These are phyloP conservation scores for Phoenix dactylifera DNA, from an alignment of 176 grass and related monocot genomes.

Conservation along the genomic window DNA sequence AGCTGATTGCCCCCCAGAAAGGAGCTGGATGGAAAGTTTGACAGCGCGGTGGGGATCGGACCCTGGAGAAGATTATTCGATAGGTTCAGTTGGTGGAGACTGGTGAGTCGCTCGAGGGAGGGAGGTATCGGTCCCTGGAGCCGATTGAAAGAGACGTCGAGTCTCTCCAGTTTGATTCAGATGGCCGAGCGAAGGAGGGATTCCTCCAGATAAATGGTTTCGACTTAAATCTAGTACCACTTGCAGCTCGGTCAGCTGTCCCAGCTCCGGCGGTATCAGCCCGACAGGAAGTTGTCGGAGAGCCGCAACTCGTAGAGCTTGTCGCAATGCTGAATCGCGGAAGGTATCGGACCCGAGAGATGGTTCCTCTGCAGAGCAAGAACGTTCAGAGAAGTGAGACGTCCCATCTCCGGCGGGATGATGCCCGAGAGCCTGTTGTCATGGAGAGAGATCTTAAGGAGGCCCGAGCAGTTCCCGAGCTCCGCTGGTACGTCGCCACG, in stretches of 20 bases:
- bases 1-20: conserved; percentile 45
- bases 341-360: conserved; percentile 53
- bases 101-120: conserved; percentile 62
- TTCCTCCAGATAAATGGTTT: conserved; percentile 58
- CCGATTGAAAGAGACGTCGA: conserved; percentile 78
- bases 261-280: conserved; percentile 59
- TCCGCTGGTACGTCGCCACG: conserved; percentile 44
- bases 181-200: conserved; percentile 47
- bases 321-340: conserved; percentile 46
- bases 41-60: conserved; percentile 31
- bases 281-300: conserved; percentile 65
- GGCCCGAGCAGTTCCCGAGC: conserved; percentile 48
- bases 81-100: conserved; percentile 58
- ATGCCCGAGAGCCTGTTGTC: conserved; percentile 54
- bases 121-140: conserved; percentile 50
- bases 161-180: conserved; percentile 85
- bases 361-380: conserved; percentile 72
- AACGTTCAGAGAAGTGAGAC: conserved; percentile 68
- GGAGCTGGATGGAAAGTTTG: conserved; percentile 50
- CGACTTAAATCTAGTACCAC: conserved; percentile 72
- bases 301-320: conserved; percentile 85
- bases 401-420: conserved; percentile 68
- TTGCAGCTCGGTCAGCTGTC: conserved; percentile 72
- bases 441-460: conserved; percentile 71
- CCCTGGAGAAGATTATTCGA: conserved; percentile 67